Conservation (phyloP, 306 rosid genomes). For the Malus sieversii region DNA sequence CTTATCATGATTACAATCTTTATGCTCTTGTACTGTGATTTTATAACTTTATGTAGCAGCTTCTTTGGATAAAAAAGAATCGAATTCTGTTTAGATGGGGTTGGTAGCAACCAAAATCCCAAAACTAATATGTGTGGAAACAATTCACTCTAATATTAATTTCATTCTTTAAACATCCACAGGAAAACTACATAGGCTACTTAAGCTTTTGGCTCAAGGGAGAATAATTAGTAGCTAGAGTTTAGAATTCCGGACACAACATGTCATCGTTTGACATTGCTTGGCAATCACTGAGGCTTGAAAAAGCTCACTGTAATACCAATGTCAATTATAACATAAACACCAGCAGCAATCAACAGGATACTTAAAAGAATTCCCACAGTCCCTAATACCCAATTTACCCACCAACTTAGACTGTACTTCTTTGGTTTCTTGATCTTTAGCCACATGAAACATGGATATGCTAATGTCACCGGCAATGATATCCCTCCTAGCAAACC, state of each 20-base stretch:
- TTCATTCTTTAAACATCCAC: neutral
- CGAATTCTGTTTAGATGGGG: neutral
- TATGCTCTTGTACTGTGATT: neutral
- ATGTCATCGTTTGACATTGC: neutral
- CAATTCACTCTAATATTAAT: neutral
- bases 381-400: slow-evolving; percentile 33
- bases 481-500: slow-evolving; percentile 46
- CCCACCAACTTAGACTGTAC: slow-evolving; percentile 26
- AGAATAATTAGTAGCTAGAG: neutral
- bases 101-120: neutral
- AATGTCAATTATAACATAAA: slow-evolving; percentile 20
- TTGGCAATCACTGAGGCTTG: slow-evolving; percentile 27
- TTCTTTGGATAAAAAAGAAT: neutral
- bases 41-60: neutral
- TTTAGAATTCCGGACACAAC: neutral
- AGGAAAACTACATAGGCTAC: neutral
- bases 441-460: slow-evolving; percentile 52
- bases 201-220: neutral
- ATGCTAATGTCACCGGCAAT: slow-evolving; percentile 42
- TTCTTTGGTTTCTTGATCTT: slow-evolving; percentile 37
- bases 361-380: slow-evolving; percentile 25
- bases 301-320: slow-evolving; percentile 34
- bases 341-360: slow-evolving; percentile 28
- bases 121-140: neutral
- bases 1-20: too few relatives aligned